These are phyloP conservation scores for Candida hungchunana DNA, from an alignment of 805 yeast species.

Conservation along the genomic window DNA sequence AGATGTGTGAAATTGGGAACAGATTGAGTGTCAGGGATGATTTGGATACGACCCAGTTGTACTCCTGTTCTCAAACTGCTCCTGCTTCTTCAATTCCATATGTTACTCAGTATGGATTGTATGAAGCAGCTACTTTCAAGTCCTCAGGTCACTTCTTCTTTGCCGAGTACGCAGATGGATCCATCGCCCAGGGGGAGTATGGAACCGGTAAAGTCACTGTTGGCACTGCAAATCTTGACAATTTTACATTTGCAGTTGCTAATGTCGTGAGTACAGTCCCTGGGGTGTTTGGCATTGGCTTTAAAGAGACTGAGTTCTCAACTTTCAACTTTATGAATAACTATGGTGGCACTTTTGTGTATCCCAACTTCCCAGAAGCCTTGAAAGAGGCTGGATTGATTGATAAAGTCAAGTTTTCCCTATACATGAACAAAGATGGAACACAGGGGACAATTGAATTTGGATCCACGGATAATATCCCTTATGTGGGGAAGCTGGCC, in stretches of 20 bases:
- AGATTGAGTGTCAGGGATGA: no score
- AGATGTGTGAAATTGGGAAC: no score
- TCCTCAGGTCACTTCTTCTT: conserved; percentile 27
- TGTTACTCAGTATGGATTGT: neutral
- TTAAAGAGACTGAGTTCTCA: conserved; percentile 8
- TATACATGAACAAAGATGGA: conserved; percentile 41
- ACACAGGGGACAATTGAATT: conserved; percentile 47
- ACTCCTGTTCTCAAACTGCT: no score
- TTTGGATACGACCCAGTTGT: no score
- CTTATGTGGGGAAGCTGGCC: conserved; percentile 44
- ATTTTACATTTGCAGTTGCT: conserved; percentile 59
- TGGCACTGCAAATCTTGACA: conserved; percentile 36
- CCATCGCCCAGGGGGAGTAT: conserved; percentile 50
- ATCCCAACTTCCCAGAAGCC: conserved; percentile 15
- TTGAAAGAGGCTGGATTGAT: conserved; percentile 51
- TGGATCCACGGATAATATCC: conserved; percentile 59
- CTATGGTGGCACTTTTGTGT: conserved; percentile 1
- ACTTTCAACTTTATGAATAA: conserved; percentile 6
- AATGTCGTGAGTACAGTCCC: conserved; percentile 54
- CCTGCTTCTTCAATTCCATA: no score
- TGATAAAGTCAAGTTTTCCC: conserved; percentile 49
- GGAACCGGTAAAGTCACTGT: conserved; percentile 57
- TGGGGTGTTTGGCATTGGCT: conserved; percentile 30
- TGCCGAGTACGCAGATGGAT: conserved; percentile 45
- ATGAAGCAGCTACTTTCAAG: neutral